Conservation (phyloP, 768 basidiomycete species). For the Galerina sulciceps region DNA sequence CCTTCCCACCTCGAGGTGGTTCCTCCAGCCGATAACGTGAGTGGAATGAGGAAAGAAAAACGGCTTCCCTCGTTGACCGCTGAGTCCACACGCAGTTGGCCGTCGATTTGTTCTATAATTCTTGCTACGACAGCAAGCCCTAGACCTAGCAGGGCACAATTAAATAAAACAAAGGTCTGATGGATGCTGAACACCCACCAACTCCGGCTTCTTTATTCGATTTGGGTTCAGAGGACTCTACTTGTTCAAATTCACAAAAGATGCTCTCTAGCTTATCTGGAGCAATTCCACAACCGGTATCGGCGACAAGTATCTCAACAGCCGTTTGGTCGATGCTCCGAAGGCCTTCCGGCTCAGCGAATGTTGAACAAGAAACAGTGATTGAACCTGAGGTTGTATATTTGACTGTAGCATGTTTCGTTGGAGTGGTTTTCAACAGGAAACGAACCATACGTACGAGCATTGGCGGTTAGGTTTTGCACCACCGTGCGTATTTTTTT, state of each 20-base stretch:
- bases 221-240: conserved; percentile 55
- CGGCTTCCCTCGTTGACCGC: conserved; percentile 65
- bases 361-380: conserved; percentile 57
- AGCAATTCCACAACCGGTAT: conserved; percentile 77
- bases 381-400: conserved; percentile 69
- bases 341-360: conserved; percentile 55
- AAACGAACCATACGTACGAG: conserved; percentile 44
- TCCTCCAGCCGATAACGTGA: conserved; percentile 43
- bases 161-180: background rate
- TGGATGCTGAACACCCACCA: conserved; percentile 36
- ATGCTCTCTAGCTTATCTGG: conserved; percentile 70
- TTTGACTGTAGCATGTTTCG: conserved; percentile 55
- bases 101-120: conserved; percentile 78
- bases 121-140: conserved; percentile 82
- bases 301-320: conserved; percentile 72
- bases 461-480: conserved; percentile 78
- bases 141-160: conserved; percentile 44
- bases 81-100: conserved; percentile 80
- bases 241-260: conserved; percentile 81
- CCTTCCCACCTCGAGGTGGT: conserved; percentile 1
- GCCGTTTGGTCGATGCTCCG: conserved; percentile 49
- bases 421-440: background rate
- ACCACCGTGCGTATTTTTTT: conserved; percentile 78
- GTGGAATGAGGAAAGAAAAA: conserved; percentile 75
- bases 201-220: conserved; percentile 44